Base-by-base conservation (phyloP, 2,329 filamentous ascomycete species). In the Cadophora sp. region DNA sequence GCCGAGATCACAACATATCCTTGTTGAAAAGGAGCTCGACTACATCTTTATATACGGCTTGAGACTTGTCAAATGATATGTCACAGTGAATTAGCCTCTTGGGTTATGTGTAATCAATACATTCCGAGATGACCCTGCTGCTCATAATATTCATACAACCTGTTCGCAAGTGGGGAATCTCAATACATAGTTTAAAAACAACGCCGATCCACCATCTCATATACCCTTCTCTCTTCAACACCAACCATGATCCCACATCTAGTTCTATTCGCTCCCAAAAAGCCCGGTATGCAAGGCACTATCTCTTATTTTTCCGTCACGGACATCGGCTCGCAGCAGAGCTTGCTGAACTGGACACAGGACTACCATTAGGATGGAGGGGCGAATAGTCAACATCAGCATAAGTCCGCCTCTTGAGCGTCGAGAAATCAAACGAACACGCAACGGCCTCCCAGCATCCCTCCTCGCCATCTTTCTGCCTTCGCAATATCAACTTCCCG, bases 401-500 rank as follows among this genome's bases (percentile, higher is more conserved):
- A 26, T 3, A 19, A 40, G 7, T 4, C 4, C 9, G 1, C 14
- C 40, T 40, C 31, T 40, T 53, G 1, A 63, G 29, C n/a, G 22
- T 31, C 31, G 61, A 63, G 24, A 63, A 63, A 37, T 63, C 61
- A 26, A 63, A 63, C 19, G 14, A 8, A 22, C 46, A 55, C 1
- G 29, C n/a, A 19, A 51, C 22, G n/a, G 53, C 61, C 16, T 51
- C 61, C 46, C 61, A 63, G 4, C 61, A 46, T 1, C 61, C 61
- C 8, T 62, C 40, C 46, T 9, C 61, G 26, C 11, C 46, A 37
- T 16, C 1, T 16, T 53, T 63, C 29, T 12, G 43, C 61, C 29
- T 26, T 6, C 59, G 16, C 29, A 51, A 37, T 24, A 53, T 31
- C 14, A 63, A 7, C n/a, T 63, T 53, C 31, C 61, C 61, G 11